Evolutionary conservation across 148 eudicot species (phyloP), one percentile per base, ranked within the genome.

Genomic region (Rhododendron vialii): DNA sequence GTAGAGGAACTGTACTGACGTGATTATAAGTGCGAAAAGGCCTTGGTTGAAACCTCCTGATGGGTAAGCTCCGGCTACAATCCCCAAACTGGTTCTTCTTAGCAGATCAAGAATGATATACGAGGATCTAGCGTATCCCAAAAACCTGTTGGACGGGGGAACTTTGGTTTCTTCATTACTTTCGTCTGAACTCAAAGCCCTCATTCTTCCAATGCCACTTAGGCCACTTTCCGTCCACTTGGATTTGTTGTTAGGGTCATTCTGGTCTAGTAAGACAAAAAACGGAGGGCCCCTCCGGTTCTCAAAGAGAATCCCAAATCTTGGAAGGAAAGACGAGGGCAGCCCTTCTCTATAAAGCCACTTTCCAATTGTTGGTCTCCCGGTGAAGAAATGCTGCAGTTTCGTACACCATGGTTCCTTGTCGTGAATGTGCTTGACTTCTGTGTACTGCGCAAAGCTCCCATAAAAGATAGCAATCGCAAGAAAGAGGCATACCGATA

Each of bases 271-370:
- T 26, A 63, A 77, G 41, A 78, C 82, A 2, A 85, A 78, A 33
- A 59, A 10, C 1, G 86, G 86, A 45, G 86, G 82, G 17, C 86
- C 86, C 38, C 53, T 85, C 26, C 82, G 43, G 82, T 43, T 85
- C 86, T 85, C 86, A 8, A 85, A 85, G 41, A 85, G 82, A 77
- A 85, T 77, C 53, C 86, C 86, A 6, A 85, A 85, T 41, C 86
- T 71, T 22, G 73, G 55, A 33, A 85, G 48, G 63, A 85, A 85
- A 77, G 86, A 85, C 1, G 55, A 76, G 28, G 86, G 86, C 30
- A 85, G 51, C 51, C 82, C 82, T 59, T 84, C 80, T 22, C 74
- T 77, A 59, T 61, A 76, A 55, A 57, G 12, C 86, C 86, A 85
- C 38, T 78, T 55, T 71, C 86, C 86, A 55, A 24, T 57, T 35